Base-by-base conservation (phyloP, 2,329 filamentous ascomycete species). In the Nothophaeocryptopus gaeumannii region DNA sequence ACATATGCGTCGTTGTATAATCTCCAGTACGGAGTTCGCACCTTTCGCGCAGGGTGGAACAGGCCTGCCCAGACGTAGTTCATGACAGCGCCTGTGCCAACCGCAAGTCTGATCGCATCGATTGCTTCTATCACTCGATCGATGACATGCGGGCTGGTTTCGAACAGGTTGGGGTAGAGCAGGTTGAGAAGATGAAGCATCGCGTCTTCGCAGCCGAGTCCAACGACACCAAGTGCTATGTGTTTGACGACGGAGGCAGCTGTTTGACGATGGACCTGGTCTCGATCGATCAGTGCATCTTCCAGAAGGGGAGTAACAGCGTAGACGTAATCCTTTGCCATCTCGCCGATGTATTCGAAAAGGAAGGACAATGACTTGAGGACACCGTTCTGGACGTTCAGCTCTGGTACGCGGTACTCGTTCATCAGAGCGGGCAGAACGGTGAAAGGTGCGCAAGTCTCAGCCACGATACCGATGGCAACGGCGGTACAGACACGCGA, bases 381-480 rank as follows among this genome's bases (percentile, higher is more conserved):
- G 31, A 99, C 93, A 74, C 93, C 93, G 62, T 99, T 99, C 70
- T 99, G 93, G 20, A 99, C 93, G 68, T 99, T 99, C 59, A 99
- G 85, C 72, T 99, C 93, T 0, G 93, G 93, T 8, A 99, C 93
- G 46, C 93, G 87, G 72, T 99, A 99, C 71, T 99, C 93, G 74
- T 99, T 99, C 95, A 99, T 99, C 54, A 99, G 77, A 2, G 93
- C 93, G 0, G 93, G 93, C n/a, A 99, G 84, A 4, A 99, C 93
- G 0, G 93, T 99, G 72, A 99, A 99, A 0, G 95, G 93, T 5
- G 92, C 93, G 68, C 93, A 99, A 31, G 93, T 99, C 74, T 99
- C 93, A 41, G 93, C 93, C 5, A 99, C 93, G 61, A 99, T 99
- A 69, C 92, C 93, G 58, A 99, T 99, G 42, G 93, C 93, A 50